Percentiles rank a stretch among this genome's conserved stretches.
These are phyloP conservation scores for Trichoderma cornu-damae DNA, from an alignment of 2,329 filamentous ascomycete genomes.

Conservation along the genomic window DNA sequence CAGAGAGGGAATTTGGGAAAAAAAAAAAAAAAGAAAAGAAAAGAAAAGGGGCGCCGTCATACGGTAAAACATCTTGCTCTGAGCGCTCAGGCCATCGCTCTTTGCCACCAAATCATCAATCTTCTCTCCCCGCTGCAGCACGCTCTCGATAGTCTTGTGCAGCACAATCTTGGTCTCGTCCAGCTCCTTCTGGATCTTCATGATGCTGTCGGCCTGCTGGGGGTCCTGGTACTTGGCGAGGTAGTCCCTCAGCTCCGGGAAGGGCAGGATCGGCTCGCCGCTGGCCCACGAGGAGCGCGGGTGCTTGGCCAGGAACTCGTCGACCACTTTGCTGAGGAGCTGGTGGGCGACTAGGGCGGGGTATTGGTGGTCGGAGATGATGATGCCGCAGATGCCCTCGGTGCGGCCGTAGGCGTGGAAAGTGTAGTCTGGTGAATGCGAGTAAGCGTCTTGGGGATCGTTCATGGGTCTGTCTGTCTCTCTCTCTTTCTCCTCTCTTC, in stretches of 20 bases:
- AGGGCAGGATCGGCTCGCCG: conserved; percentile 49
- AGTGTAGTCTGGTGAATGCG: conserved; percentile 51
- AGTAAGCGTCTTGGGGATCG: not conserved
- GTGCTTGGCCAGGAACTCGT: conserved; percentile 77
- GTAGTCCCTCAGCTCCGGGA: conserved; percentile 77
- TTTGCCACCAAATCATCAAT: conserved; percentile 91
- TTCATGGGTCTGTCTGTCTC: not conserved
- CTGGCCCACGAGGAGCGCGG: conserved; percentile 63
- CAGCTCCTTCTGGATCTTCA: conserved; percentile 93
- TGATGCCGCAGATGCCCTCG: conserved; percentile 69
- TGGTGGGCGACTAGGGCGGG: conserved; percentile 76
- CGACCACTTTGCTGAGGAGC: conserved; percentile 77
- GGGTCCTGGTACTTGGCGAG: conserved; percentile 74
- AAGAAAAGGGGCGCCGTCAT: conserved; percentile 28
- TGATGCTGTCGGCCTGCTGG: conserved; percentile 80
- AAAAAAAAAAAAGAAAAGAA: too few species aligned
- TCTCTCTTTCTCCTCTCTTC: not conserved
- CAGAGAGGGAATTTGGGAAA: not conserved
- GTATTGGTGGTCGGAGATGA: conserved; percentile 73
- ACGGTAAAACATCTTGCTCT: conserved; percentile 99
- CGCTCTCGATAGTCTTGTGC: conserved; percentile 92
- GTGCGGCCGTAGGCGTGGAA: conserved; percentile 75
- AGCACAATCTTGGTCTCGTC: conserved; percentile 97
- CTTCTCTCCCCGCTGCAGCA: conserved; percentile 88
- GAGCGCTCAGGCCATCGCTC: conserved; percentile 81